Conservation (phyloP, 768 basidiomycete genomes). For the Coprinopsis marcescibilis region DNA sequence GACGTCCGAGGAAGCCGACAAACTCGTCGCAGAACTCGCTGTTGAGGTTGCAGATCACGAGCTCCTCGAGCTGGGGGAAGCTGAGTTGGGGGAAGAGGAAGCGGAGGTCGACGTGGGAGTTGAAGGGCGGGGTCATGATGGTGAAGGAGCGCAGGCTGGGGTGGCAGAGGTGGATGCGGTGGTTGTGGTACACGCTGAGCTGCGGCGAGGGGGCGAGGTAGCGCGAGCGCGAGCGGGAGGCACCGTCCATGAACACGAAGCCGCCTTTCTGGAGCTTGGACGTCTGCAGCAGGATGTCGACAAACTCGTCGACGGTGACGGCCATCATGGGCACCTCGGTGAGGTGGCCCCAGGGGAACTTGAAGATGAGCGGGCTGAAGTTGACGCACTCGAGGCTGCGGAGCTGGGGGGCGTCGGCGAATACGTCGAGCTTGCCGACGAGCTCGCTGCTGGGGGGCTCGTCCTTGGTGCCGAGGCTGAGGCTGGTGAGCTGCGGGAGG, state of each 20-base stretch:
- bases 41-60: constrained; percentile 35
- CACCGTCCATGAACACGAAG: constrained; percentile 25
- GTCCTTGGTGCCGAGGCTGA: constrained; percentile 29
- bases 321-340: constrained; percentile 26
- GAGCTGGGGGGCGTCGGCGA: constrained; percentile 25
- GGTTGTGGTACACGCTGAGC: neutral
- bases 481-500: constrained; percentile 25
- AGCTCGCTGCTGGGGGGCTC: constrained; percentile 14
- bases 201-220: too few relatives aligned
- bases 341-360: constrained; percentile 30
- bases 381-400: constrained; percentile 30
- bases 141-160: constrained; percentile 20
- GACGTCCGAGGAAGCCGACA: constrained; percentile 27
- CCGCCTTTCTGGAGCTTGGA: constrained; percentile 22
- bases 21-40: constrained; percentile 28
- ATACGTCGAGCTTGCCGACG: constrained; percentile 21
- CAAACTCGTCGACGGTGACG: constrained; percentile 26
- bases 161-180: constrained; percentile 7
- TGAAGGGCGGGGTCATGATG: constrained; percentile 31
- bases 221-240: too few relatives aligned
- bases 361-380: constrained; percentile 26
- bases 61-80: constrained; percentile 29
- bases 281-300: constrained; percentile 24
- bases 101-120: constrained; percentile 29
- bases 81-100: constrained; percentile 30